Conservation (phyloP, 495 filamentous ascomycete genomes). For the Talaromyces borbonicus region DNA sequence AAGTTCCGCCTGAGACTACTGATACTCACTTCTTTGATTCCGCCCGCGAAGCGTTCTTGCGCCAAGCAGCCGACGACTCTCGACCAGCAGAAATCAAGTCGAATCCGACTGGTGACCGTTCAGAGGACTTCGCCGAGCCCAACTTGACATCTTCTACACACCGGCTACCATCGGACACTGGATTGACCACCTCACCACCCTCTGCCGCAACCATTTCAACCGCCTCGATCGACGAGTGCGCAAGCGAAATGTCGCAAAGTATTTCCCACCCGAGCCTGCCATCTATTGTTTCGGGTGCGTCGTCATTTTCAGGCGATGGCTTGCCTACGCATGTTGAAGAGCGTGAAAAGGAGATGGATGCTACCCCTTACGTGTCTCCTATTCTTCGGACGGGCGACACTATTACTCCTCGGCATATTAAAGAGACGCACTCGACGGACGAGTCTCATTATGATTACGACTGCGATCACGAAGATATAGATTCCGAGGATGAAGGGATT, state of each 20-base stretch:
- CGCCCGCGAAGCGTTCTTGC: slow-evolving; percentile 31
- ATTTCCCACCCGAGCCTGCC: slow-evolving; percentile 68
- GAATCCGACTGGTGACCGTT: not conserved
- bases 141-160: not conserved
- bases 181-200: slow-evolving; percentile 42
- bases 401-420: slow-evolving; percentile 24
- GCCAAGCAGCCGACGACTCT: slow-evolving; percentile 16
- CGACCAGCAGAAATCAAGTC: not conserved
- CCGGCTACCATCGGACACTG: not conserved
- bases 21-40: slow-evolving; percentile 34
- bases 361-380: slow-evolving; percentile 22
- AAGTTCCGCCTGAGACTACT: slow-evolving; percentile 25
- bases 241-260: slow-evolving; percentile 51
- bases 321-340: slow-evolving; percentile 15
- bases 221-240: slow-evolving; percentile 40
- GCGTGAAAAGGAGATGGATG: slow-evolving; percentile 20
- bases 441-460: slow-evolving; percentile 36
- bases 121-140: not conserved
- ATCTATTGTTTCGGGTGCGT: slow-evolving; percentile 68
- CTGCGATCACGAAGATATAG: slow-evolving; percentile 36
- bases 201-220: slow-evolving; percentile 44
- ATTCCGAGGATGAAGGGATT: slow-evolving; percentile 43
- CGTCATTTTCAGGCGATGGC: slow-evolving; percentile 56
- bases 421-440: slow-evolving; percentile 18
- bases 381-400: slow-evolving; percentile 39